Evolutionary conservation across 176 grass and related monocot genomes (phyloP).

Genomic region (Olyra latifolia): DNA sequence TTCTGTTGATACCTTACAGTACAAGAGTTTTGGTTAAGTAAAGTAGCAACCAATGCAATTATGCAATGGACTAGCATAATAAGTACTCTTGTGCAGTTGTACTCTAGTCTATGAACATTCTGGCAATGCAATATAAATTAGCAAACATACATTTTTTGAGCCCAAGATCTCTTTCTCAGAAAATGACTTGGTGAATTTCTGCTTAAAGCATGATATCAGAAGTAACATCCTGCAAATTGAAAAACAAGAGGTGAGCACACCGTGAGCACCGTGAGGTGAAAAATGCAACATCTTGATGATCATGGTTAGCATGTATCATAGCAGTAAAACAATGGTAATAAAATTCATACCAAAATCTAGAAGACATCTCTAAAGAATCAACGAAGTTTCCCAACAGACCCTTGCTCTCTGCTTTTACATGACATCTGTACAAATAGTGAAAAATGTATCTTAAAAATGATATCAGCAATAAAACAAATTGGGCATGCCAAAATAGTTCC

Average conservation of each 20-base stretch:
- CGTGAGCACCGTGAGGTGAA: constrained; percentile 15
- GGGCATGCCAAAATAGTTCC: constrained; percentile 21
- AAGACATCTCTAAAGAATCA: constrained; percentile 60
- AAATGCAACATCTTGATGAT: background rate
- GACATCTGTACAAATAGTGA: constrained; percentile 42
- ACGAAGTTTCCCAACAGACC: constrained; percentile 58
- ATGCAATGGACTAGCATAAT: constrained; percentile 25
- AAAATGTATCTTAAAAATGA: constrained; percentile 24
- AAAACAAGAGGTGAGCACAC: constrained; percentile 36
- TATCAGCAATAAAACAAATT: background rate
- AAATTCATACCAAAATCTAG: constrained; percentile 83
- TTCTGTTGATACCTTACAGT: constrained; percentile 74
- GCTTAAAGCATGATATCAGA: constrained; percentile 76
- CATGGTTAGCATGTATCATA: background rate
- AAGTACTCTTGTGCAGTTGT: background rate
- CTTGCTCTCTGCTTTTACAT: constrained; percentile 41
- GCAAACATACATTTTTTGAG: constrained; percentile 74
- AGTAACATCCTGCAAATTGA: constrained; percentile 67
- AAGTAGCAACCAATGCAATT: constrained; percentile 26
- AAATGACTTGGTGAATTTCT: constrained; percentile 63
- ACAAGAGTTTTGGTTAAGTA: constrained; percentile 42
- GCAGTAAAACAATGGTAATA: constrained; percentile 10
- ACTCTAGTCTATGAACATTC: constrained; percentile 23
- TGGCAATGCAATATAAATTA: constrained; percentile 25
- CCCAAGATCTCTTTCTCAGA: constrained; percentile 80